Evolutionary conservation across 2,329 filamentous ascomycete genomes (phyloP).

Genomic region (Onygenales sp.): DNA sequence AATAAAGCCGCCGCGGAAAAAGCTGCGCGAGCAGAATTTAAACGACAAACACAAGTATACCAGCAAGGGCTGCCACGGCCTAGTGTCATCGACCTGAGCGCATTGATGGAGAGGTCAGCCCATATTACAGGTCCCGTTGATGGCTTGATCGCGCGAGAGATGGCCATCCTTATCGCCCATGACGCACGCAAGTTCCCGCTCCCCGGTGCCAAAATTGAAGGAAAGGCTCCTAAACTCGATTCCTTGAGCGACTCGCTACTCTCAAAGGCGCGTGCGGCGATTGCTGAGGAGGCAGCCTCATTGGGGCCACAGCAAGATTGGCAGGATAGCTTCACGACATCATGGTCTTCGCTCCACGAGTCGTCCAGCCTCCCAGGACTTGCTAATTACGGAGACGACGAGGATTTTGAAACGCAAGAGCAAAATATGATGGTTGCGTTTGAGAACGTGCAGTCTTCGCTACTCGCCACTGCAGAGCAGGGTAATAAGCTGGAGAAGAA

Average conservation of each 20-base stretch:
- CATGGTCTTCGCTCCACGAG: constrained; percentile 42
- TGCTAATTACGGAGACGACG: constrained; percentile 67
- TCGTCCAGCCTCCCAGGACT: constrained; percentile 57
- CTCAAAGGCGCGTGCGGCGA: constrained; percentile 64
- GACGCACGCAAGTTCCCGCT: constrained; percentile 69
- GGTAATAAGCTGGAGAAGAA: constrained; percentile 91
- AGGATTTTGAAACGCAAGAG: constrained; percentile 49
- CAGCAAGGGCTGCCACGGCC: constrained; percentile 76
- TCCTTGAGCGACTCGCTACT: constrained; percentile 62
- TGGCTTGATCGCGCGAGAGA: constrained; percentile 64
- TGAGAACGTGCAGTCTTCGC: constrained; percentile 62
- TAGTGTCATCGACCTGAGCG: constrained; percentile 58
- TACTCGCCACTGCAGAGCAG: constrained; percentile 64
- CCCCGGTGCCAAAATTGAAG: constrained; percentile 56
- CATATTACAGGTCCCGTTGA: constrained; percentile 55
- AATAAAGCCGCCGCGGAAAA: constrained; percentile 55
- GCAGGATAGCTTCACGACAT: constrained; percentile 40
- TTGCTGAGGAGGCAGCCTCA: constrained; percentile 57
- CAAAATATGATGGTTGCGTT: constrained; percentile 60
- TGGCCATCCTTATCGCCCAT: constrained; percentile 67
- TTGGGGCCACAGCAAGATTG: constrained; percentile 42
- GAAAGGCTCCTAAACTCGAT: constrained; percentile 50
- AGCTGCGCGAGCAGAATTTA: constrained; percentile 59
- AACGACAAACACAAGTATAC: constrained; percentile 81
- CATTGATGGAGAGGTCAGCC: constrained; percentile 55